Conservation (phyloP, 2,329 filamentous ascomycete species). For the Colletotrichum agaves region DNA sequence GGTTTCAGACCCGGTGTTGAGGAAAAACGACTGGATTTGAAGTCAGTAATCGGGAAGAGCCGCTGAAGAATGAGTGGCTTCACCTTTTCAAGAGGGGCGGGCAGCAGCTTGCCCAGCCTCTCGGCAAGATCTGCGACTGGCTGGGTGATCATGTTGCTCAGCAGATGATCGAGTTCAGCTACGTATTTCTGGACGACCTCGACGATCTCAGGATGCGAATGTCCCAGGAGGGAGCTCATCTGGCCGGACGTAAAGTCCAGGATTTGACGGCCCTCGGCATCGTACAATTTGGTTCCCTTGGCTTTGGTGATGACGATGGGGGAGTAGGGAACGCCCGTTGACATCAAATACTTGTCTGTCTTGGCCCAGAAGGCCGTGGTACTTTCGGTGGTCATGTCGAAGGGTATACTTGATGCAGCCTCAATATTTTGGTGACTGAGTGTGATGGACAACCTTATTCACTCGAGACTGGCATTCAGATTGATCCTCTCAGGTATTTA, state of each 20-base stretch:
- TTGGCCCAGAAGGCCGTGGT: too few species aligned
- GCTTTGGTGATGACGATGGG: constrained; percentile 50
- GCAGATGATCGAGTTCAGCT: constrained; percentile 64
- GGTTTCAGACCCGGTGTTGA: constrained; percentile 65
- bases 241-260: constrained; percentile 70
- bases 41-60: not conserved
- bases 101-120: constrained; percentile 58
- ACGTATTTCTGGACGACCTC: constrained; percentile 59
- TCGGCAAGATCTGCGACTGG: constrained; percentile 65
- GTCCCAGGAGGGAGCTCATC: constrained; percentile 67
- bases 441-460: too few species aligned
- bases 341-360: too few species aligned
- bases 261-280: constrained; percentile 54
- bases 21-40: constrained; percentile 56
- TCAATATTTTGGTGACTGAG: not conserved
- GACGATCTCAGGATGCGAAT: constrained; percentile 68
- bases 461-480: too few species aligned
- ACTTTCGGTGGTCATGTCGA: not conserved
- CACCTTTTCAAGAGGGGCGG: constrained; percentile 56
- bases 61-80: not conserved
- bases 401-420: not conserved
- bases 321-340: not conserved
- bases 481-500: too few species aligned
- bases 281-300: constrained; percentile 58
- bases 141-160: constrained; percentile 65